phyloP scores from a whole-genome alignment of 2,329 filamentous ascomycete species.

The Claviceps pazoutovae region DNA sequence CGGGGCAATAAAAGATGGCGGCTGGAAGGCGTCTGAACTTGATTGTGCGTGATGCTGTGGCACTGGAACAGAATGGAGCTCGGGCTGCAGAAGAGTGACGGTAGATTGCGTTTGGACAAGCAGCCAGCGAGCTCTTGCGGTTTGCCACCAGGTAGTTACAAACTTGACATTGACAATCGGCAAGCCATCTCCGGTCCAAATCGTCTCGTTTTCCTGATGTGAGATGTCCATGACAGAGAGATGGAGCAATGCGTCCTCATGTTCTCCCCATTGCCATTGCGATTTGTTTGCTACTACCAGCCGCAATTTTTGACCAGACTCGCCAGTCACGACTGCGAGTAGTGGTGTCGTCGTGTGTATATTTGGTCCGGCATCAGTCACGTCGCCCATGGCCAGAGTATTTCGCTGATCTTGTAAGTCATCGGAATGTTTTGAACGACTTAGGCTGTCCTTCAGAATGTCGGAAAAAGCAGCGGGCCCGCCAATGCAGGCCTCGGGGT shows the following conservation, averaged over 20 bases:
- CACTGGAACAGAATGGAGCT: constrained; percentile 28
- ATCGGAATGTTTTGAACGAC: constrained; percentile 16
- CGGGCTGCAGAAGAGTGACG: constrained; percentile 38
- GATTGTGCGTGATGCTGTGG: constrained; percentile 10
- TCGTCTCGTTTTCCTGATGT: constrained; percentile 31
- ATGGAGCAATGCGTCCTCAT: constrained; percentile 31
- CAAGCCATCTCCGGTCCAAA: constrained; percentile 39
- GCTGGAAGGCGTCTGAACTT: constrained; percentile 10
- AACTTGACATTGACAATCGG: constrained; percentile 40
- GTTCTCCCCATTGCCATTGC: constrained; percentile 38
- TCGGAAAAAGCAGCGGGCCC: constrained; percentile 16
- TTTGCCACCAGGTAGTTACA: constrained; percentile 22
- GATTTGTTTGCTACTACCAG: constrained; percentile 37
- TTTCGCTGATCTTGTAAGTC: constrained; percentile 11
- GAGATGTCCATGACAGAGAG: constrained; percentile 28
- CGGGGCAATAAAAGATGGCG: constrained; percentile 37
- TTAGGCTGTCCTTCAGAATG: constrained; percentile 23
- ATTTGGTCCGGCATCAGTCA: constrained; percentile 26
- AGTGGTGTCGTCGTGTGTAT: constrained; percentile 17
- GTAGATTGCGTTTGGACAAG: constrained; percentile 38
- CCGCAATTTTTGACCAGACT: constrained; percentile 42
- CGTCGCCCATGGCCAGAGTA: constrained; percentile 43
- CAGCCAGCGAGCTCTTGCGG: constrained; percentile 33
- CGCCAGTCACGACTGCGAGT: constrained; percentile 39
- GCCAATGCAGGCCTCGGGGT: constrained; percentile 36